Evolutionary conservation across 805 yeast species (phyloP).

Genomic region (Cyberlindnera suaveolens): DNA sequence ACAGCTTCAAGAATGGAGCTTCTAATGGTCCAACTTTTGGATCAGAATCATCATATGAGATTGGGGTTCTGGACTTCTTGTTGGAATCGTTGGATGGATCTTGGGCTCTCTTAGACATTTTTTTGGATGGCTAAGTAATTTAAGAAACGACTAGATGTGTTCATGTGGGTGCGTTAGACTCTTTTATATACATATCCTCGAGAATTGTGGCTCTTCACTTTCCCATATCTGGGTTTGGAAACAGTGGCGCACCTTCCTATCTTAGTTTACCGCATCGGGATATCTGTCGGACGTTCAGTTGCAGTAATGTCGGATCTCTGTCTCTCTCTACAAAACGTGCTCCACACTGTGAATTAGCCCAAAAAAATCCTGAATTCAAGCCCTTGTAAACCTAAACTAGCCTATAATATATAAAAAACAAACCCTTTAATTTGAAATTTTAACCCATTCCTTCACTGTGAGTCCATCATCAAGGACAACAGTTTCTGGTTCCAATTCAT

Average conservation of each 20-base stretch:
- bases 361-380: too few species aligned
- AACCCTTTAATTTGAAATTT: conserved; percentile 8
- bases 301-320: too few species aligned
- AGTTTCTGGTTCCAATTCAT: conserved; percentile 37
- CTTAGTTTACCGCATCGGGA: background rate
- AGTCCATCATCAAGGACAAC: conserved; percentile 50
- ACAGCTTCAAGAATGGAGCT: conserved; percentile 38
- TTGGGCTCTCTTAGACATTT: background rate
- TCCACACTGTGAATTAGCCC: too few species aligned
- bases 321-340: too few species aligned
- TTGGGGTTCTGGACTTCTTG: conserved; percentile 1
- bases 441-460: conserved; percentile 50
- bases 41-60: conserved; percentile 7
- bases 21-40: conserved; percentile 15
- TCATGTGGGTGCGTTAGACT: too few species aligned
- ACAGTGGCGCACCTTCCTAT: too few species aligned
- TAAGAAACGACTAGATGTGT: too few species aligned
- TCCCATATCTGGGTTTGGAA: too few species aligned
- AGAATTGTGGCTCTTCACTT: too few species aligned
- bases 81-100: background rate
- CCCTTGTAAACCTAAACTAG: background rate
- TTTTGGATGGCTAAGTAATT: background rate
- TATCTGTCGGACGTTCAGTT: background rate
- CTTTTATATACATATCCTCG: too few species aligned
- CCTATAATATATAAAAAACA: background rate